These are phyloP conservation scores for Triticum monococcum DNA, from an alignment of 176 grass and related monocot genomes.

Conservation along the genomic window DNA sequence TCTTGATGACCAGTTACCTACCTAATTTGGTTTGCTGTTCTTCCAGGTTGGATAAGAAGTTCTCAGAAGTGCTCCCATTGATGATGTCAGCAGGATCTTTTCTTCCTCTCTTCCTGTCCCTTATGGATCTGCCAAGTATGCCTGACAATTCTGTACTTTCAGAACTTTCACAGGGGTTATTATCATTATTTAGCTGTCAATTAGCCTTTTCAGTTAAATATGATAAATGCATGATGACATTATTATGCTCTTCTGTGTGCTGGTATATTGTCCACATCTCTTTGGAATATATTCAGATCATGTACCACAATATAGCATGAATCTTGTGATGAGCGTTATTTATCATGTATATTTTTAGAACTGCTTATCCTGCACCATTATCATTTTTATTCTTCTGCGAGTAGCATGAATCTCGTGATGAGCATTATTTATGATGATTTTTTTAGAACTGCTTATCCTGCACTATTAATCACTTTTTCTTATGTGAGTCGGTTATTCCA, in stretches of 20 bases:
- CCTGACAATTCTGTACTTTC: constrained; percentile 5
- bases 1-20: neutral
- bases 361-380: neutral
- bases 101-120: constrained; percentile 90
- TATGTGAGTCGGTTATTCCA: neutral
- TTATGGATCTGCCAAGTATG: constrained; percentile 89
- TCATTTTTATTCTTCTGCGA: neutral
- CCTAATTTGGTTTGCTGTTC: constrained; percentile 17
- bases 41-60: constrained; percentile 79
- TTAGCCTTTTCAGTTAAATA: constrained; percentile 6
- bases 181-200: constrained; percentile 5
- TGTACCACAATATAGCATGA: neutral
- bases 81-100: constrained; percentile 96
- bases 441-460: constrained; percentile 11
- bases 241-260: constrained; percentile 1
- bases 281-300: neutral
- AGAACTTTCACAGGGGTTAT: constrained; percentile 4
- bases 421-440: neutral
- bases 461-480: neutral
- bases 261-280: constrained; percentile 4
- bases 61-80: constrained; percentile 75
- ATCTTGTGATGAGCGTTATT: neutral
- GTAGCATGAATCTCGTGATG: neutral
- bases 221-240: neutral
- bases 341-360: neutral